phyloP scores from a whole-genome alignment of 352 stramenopile species.

The Phytopythium litorale region DNA sequence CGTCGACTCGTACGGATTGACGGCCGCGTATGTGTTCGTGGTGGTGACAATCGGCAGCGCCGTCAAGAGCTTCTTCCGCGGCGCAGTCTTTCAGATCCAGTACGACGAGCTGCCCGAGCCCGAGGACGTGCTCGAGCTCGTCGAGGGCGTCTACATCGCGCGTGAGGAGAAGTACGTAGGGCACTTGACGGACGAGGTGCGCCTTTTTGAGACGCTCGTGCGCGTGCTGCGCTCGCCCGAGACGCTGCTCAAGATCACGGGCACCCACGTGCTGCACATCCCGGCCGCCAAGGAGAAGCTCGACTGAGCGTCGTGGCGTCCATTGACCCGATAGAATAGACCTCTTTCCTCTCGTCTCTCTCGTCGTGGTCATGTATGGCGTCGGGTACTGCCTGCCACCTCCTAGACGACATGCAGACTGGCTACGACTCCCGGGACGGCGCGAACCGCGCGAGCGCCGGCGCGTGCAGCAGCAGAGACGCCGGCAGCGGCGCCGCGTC shows the following conservation, averaged over 20 bases:
- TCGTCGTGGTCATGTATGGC: too few relatives aligned
- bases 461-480: slow-evolving; percentile 74
- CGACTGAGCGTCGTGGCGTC: slow-evolving; percentile 31
- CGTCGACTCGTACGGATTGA: slow-evolving; percentile 83
- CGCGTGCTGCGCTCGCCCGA: slow-evolving; percentile 81
- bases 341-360: slow-evolving; percentile 11
- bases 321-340: slow-evolving; percentile 1
- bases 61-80: slow-evolving; percentile 82
- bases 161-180: slow-evolving; percentile 79
- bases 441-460: slow-evolving; percentile 47
- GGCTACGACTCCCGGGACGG: slow-evolving; percentile 4
- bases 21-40: slow-evolving; percentile 85
- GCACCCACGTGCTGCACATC: slow-evolving; percentile 85
- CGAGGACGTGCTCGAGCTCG: slow-evolving; percentile 79
- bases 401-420: too few relatives aligned
- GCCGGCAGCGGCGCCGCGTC: slow-evolving; percentile 20
- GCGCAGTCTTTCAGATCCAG: slow-evolving; percentile 75
- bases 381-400: too few relatives aligned
- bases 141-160: slow-evolving; percentile 88
- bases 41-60: slow-evolving; percentile 83
- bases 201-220: slow-evolving; percentile 86
- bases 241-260: slow-evolving; percentile 82
- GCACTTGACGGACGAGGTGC: slow-evolving; percentile 85
- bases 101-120: slow-evolving; percentile 81
- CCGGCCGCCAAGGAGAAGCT: slow-evolving; percentile 81